These are phyloP conservation scores for Fraxinus sp. DNA, from an alignment of 305 asterid species.

Conservation along the genomic window DNA sequence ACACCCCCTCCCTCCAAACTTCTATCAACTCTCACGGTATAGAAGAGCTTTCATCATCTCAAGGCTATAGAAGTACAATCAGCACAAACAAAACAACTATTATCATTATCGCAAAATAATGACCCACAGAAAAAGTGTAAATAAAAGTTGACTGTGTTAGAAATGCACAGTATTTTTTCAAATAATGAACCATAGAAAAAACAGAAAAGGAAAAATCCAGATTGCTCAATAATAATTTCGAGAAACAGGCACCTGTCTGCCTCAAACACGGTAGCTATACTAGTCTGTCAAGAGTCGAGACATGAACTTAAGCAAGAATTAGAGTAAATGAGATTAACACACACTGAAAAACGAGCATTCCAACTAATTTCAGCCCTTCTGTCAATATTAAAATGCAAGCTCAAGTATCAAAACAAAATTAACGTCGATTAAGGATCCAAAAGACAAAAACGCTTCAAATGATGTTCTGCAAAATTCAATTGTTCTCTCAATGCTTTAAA, in stretches of 20 bases:
- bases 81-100: background rate
- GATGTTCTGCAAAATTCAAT: constrained; percentile 26
- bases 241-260: background rate
- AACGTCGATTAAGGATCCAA: constrained; percentile 20
- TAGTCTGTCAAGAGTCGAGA: background rate
- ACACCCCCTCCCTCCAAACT: background rate
- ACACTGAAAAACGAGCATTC: background rate
- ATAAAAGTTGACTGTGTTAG: background rate
- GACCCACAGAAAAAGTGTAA: background rate
- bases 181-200: background rate
- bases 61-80: background rate
- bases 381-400: constrained; percentile 29
- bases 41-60: background rate
- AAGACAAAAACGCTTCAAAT: constrained; percentile 22
- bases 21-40: background rate
- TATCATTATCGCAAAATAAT: background rate
- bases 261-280: background rate
- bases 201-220: background rate
- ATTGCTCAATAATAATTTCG: background rate
- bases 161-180: background rate
- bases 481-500: constrained; percentile 26
- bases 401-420: constrained; percentile 26
- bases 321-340: background rate
- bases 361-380: constrained; percentile 1
- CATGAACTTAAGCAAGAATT: background rate